These are phyloP conservation scores for Solanum gandarillasii DNA, from an alignment of 257 asterid genomes.

Conservation along the genomic window DNA sequence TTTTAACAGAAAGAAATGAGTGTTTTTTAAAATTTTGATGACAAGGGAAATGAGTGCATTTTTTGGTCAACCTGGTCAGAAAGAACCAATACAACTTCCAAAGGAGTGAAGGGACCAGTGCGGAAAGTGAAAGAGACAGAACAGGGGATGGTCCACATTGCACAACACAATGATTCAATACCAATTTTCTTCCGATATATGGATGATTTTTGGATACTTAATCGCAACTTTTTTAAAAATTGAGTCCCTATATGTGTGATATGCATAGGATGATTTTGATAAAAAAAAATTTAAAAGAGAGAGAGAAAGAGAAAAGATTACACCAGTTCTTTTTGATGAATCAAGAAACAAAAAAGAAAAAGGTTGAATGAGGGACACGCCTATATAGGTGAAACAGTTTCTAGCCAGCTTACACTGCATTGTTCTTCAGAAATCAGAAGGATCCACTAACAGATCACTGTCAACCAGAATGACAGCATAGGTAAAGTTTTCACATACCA, in stretches of 20 bases:
- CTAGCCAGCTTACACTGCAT: background rate
- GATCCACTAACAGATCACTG: background rate
- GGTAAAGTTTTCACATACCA: slow-evolving; percentile 46
- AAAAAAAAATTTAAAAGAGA: too few relatives aligned
- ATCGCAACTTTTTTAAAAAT: background rate
- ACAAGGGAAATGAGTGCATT: background rate
- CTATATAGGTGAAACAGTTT: background rate
- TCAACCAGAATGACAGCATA: background rate
- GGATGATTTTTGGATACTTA: background rate
- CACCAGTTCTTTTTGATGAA: background rate
- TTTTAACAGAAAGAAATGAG: background rate
- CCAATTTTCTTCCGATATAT: background rate
- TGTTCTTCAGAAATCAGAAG: background rate
- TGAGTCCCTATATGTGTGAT: background rate
- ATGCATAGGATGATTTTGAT: background rate
- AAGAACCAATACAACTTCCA: background rate
- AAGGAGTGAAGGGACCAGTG: background rate
- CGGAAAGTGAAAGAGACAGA: background rate
- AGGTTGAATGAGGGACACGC: background rate
- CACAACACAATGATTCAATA: background rate
- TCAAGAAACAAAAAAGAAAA: background rate
- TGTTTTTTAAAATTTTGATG: background rate
- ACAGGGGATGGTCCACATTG: background rate
- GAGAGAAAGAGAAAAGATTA: background rate
- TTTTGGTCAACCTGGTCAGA: background rate